Evolutionary conservation across 2,329 filamentous ascomycete genomes (phyloP).

Genomic region (Colletotrichum sp.): DNA sequence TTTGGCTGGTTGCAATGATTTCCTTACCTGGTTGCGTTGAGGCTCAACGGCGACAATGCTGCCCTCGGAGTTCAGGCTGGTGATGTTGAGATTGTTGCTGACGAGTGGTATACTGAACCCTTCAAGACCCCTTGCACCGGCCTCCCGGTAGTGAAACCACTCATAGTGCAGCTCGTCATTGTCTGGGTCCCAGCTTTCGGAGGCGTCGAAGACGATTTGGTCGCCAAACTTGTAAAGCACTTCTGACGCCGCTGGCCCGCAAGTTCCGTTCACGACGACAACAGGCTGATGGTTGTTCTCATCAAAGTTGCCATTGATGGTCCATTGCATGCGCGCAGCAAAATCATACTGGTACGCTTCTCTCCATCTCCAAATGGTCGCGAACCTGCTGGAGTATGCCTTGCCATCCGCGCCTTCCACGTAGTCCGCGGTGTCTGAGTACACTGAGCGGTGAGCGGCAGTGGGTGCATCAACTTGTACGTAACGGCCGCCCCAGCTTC

Average conservation of each 20-base stretch:
- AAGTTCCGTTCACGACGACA: slow-evolving; percentile 43
- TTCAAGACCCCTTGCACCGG: not conserved
- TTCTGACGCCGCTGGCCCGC: slow-evolving; percentile 38
- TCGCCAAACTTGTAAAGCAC: slow-evolving; percentile 37
- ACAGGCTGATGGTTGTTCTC: slow-evolving; percentile 52
- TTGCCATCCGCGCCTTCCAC: slow-evolving; percentile 31
- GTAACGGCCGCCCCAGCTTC: slow-evolving; percentile 56
- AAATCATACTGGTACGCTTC: slow-evolving; percentile 45
- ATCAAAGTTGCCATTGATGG: slow-evolving; percentile 25
- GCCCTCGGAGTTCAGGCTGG: slow-evolving; percentile 21
- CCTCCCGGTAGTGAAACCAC: slow-evolving; percentile 53
- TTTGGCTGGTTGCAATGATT: accelerated
- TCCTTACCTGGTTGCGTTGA: not conserved
- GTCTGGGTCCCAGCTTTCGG: slow-evolving; percentile 50
- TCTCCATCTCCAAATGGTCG: slow-evolving; percentile 46
- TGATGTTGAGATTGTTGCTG: slow-evolving; percentile 30
- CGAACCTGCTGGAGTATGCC: slow-evolving; percentile 29
- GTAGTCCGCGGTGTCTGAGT: slow-evolving; percentile 30
- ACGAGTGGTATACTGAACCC: not conserved
- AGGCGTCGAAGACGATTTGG: slow-evolving; percentile 47
- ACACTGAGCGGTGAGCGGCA: slow-evolving; percentile 6
- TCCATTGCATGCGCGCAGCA: slow-evolving; percentile 45
- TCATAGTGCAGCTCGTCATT: slow-evolving; percentile 45
- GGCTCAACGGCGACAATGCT: not conserved
- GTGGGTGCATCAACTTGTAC: slow-evolving; percentile 8